These are phyloP conservation scores for Hypsizygus marmoreus DNA, from an alignment of 768 basidiomycete genomes.

Conservation along the genomic window DNA sequence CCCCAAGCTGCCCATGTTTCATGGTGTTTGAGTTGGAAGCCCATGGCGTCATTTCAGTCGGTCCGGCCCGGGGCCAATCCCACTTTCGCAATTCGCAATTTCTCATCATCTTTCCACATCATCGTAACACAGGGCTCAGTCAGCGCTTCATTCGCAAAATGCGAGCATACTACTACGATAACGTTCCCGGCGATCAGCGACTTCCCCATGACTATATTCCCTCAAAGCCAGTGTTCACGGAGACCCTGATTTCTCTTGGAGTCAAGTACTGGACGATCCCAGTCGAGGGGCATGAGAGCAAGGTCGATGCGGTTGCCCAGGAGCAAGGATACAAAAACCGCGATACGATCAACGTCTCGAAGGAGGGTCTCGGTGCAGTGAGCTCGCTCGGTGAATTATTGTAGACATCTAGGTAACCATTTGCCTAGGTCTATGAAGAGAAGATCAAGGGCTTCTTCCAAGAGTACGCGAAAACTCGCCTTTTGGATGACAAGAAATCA, in stretches of 20 bases:
- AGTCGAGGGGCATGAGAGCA: constrained; percentile 54
- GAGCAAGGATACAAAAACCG: constrained; percentile 82
- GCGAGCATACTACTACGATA: constrained; percentile 78
- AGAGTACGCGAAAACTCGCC: constrained; percentile 54
- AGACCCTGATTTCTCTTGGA: constrained; percentile 55
- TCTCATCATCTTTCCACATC: too few species aligned
- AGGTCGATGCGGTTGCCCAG: constrained; percentile 63
- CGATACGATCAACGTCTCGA: constrained; percentile 77
- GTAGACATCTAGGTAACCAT: neutral
- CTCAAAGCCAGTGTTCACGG: constrained; percentile 51
- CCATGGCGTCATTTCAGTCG: too few species aligned
- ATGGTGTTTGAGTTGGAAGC: too few species aligned
- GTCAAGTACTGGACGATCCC: constrained; percentile 72
- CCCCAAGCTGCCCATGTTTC: too few species aligned
- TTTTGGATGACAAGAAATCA: neutral
- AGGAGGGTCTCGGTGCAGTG: constrained; percentile 76
- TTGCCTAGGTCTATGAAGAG: constrained; percentile 59
- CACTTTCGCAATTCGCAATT: too few species aligned
- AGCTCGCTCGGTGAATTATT: constrained; percentile 15
- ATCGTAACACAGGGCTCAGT: too few species aligned
- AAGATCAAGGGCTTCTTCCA: constrained; percentile 84
- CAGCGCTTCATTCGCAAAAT: too few species aligned
- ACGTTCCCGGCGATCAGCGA: constrained; percentile 79
- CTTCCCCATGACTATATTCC: constrained; percentile 72
- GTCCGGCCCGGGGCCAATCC: too few species aligned